Percentiles rank a stretch among this genome's conserved stretches.
Evolutionary conservation across 2,329 filamentous ascomycete genomes (phyloP).

Genomic region (Macrophomina pseudophaseolina): DNA sequence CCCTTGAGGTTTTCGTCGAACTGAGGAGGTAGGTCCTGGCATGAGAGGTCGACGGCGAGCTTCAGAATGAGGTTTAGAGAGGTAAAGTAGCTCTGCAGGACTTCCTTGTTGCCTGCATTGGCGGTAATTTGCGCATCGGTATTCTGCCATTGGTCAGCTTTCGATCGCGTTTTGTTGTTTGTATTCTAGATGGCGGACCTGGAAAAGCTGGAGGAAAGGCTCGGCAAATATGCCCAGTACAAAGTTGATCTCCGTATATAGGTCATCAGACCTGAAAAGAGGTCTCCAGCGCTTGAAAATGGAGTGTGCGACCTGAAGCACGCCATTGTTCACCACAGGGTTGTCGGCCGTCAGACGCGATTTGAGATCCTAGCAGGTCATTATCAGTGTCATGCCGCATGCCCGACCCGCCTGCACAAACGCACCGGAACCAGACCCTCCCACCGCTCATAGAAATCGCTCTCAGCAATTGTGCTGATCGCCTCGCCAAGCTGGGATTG

Average conservation of each 20-base stretch:
- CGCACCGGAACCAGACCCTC: conserved; percentile 86
- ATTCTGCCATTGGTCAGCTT: conserved; percentile 49
- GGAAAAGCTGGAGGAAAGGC: conserved; percentile 81
- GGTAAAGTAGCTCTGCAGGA: conserved; percentile 77
- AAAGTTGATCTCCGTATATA: conserved; percentile 96
- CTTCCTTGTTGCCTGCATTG: conserved; percentile 75
- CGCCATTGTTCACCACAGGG: conserved; percentile 85
- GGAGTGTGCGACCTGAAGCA: conserved; percentile 95
- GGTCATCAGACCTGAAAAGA: conserved; percentile 87
- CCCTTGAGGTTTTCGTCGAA: conserved; percentile 86
- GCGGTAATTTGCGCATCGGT: conserved; percentile 73
- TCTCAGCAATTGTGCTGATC: conserved; percentile 96
- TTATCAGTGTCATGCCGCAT: neutral
- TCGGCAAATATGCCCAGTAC: conserved; percentile 83
- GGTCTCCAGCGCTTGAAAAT: conserved; percentile 97
- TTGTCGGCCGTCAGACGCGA: conserved; percentile 83
- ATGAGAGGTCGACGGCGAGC: conserved; percentile 95
- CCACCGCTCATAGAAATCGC: conserved; percentile 96
- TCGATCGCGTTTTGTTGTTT: neutral
- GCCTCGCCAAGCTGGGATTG: conserved; percentile 95
- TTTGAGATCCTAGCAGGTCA: conserved; percentile 72
- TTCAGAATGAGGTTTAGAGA: conserved; percentile 88
- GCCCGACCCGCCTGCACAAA: conserved; percentile 20
- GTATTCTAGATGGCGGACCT: conserved; percentile 54
- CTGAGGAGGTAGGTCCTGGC: conserved; percentile 90